Evolutionary conservation across 192 early-diverging fungal genomes (phyloP), one percentile per base, ranked within the genome.

Genomic region (Coemansia pectinata): DNA sequence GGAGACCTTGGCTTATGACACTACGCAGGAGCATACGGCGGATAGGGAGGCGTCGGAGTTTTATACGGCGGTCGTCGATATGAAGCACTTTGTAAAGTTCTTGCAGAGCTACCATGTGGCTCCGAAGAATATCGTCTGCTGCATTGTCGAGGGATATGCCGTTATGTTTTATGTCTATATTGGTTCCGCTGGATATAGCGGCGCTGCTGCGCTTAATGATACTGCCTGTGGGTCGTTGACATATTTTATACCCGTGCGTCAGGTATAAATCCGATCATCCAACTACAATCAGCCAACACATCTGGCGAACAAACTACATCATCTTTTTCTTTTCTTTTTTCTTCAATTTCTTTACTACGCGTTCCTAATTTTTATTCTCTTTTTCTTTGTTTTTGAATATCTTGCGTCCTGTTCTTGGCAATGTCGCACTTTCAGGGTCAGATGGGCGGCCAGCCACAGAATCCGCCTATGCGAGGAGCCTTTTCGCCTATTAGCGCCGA

Each of bases 121-220:
- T n/a, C 94, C 94, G 15, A 84, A 77, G 62, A 89, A 92, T 67
- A 89, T 94, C 33, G 88, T 96, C 36, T 93, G 92, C 73, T 82
- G 79, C 27, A 83, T 85, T 29, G 71, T 85, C 42, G 84, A 85
- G 62, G 68, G 79, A 39, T 71, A 77, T 23, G 79, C 84, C 2
- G 63, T 85, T 2, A 72, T 85, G 12, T 79, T 85, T 47, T 81
- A 85, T 23, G 84, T 85, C 50, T 85, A 85, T 40, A 74, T 85
- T 48, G 77, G 73, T 0, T 73, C 79, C 2, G 27, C 72, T 3
- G 79, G 74, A 9, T 75, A 72, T 60, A 59, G 65, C 23, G 78
- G 73, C 31, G 70, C 67, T 2, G 62, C 57, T 11, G 66, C 67
- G 15, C 38, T 82, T 11, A 69, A 76, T 50, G 77, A 85, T 4